Conservation (phyloP, 495 filamentous ascomycete species). For the Tirmania nivea region DNA sequence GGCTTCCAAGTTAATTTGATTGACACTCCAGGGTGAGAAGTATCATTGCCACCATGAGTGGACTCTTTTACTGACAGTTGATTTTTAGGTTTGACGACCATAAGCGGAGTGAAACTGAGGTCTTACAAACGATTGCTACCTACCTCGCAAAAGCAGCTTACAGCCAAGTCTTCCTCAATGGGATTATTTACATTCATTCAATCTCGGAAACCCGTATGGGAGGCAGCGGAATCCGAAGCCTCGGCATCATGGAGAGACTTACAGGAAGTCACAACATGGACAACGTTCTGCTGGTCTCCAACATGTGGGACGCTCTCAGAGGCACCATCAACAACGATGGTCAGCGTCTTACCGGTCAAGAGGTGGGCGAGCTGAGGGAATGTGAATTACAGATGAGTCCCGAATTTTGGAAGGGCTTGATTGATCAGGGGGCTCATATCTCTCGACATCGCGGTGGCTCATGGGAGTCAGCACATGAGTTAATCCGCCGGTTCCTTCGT, state of each 20-base stretch:
- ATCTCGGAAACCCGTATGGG: slow-evolving; percentile 14
- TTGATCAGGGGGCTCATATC: slow-evolving; percentile 13
- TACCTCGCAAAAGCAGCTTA: slow-evolving; percentile 17
- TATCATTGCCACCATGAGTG: no score
- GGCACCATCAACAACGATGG: background rate
- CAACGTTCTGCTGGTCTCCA: slow-evolving; percentile 13
- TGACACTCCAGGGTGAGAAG: background rate
- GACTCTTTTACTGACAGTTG: no score
- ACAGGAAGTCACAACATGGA: slow-evolving; percentile 6
- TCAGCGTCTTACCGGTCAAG: background rate
- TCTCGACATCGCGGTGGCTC: slow-evolving; percentile 15
- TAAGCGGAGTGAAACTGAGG: slow-evolving; percentile 22
- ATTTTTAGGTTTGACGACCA: slow-evolving; percentile 33
- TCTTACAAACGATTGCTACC: slow-evolving; percentile 21
- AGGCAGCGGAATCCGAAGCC: slow-evolving; percentile 10
- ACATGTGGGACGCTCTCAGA: slow-evolving; percentile 5
- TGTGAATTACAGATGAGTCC: slow-evolving; percentile 17
- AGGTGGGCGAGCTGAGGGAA: slow-evolving; percentile 20
- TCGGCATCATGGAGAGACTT: slow-evolving; percentile 15
- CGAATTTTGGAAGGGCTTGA: slow-evolving; percentile 25
- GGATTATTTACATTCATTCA: slow-evolving; percentile 18
- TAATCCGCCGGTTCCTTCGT: slow-evolving; percentile 11
- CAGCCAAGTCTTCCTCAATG: slow-evolving; percentile 11
- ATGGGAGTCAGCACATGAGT: slow-evolving; percentile 15
- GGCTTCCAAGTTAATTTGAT: background rate